A percentile compares a stretch with the other conserved stretches of the same genome.
phyloP scores from a whole-genome alignment of 352 stramenopile species.

The Pythium insidiosum region DNA sequence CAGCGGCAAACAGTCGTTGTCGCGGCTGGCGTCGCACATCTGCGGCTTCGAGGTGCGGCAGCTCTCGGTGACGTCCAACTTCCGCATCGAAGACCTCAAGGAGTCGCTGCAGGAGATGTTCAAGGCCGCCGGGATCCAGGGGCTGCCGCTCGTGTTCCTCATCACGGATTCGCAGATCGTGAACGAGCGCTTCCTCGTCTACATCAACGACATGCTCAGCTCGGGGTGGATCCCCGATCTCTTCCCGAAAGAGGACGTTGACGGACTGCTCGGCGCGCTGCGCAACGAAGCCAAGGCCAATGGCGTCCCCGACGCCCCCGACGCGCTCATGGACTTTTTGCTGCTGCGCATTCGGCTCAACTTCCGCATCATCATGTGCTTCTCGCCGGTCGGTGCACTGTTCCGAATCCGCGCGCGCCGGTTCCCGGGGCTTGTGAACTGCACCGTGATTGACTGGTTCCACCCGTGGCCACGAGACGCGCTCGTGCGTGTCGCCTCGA shows the following conservation, averaged over 20 bases:
- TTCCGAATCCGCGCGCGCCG: constrained; percentile 94
- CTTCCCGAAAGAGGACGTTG: constrained; percentile 96
- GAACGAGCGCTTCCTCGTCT: constrained; percentile 97
- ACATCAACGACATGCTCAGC: constrained; percentile 95
- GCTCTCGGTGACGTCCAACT: constrained; percentile 93
- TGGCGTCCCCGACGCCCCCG: constrained; percentile 89
- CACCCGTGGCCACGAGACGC: constrained; percentile 96
- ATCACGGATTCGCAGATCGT: constrained; percentile 99
- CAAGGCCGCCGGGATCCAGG: constrained; percentile 92
- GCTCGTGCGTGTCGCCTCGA: constrained; percentile 93
- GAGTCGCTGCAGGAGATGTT: constrained; percentile 97
- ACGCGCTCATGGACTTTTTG: constrained; percentile 95
- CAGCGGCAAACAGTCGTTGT: constrained; percentile 95
- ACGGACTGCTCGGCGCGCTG: constrained; percentile 86
- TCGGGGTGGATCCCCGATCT: constrained; percentile 96
- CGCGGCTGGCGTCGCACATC: constrained; percentile 94
- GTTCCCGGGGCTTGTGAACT: constrained; percentile 97
- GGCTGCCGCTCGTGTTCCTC: constrained; percentile 92
- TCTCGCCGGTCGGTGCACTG: constrained; percentile 94
- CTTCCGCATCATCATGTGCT: constrained; percentile 96
- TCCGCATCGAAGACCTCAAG: constrained; percentile 95
- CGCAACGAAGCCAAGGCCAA: constrained; percentile 94
- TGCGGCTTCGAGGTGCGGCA: constrained; percentile 95
- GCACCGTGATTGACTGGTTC: constrained; percentile 97
- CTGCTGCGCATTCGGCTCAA: constrained; percentile 91